Evolutionary conservation across 805 yeast genomes (phyloP), one percentile per base, ranked within the genome.

Genomic region (Cyberlindnera misumaiensis): DNA sequence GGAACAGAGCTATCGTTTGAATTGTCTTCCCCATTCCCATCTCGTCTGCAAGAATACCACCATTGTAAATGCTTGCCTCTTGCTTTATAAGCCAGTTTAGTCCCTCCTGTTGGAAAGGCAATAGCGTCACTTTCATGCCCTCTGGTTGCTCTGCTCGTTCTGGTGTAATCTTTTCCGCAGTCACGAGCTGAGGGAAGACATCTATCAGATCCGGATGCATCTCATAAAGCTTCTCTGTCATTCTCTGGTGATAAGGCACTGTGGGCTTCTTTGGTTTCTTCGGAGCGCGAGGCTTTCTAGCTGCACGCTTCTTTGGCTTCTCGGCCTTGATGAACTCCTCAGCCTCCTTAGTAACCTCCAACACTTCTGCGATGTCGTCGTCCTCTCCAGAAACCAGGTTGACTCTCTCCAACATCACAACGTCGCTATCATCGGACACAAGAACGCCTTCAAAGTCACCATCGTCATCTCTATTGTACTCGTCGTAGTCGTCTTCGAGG

Each of bases 11-110:
- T 44, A 93, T 90, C 28, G 96, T 90, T 62, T 93, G 98, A 35
- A 93, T 89, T 1, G 99, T 93, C 53, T 93, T 93, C 46, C 99
- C 99, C 97, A 93, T 90, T 28, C 99, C 99, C 99, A 93, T 93
- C 62, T 93, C 99, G 65, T 93, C 99, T 5, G 98, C 97, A 34
- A 93, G 65, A 9, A 93, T 81, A 12, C 97, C 98, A 18, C 98
- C 98, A 12, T 73, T 69, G 59, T 83, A 90, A 31, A 68, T 72
- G 17, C 84, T 70, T 16, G 77, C 78, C 55, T 90, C 97, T 62
- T 90, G 97, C 35, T 76, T 70, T 11, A 75, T 49, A 43, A 93
- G 70, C 99, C 99, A 93, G 52, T 83, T 75, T 34, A 93, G 66
- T 14, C 98, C 98, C 64, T 93, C 99, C 12, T 77, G 65, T 62